Evolutionary conservation across 2,329 filamentous ascomycete species (phyloP).

Genomic region (Phialocephala subalpina): DNA sequence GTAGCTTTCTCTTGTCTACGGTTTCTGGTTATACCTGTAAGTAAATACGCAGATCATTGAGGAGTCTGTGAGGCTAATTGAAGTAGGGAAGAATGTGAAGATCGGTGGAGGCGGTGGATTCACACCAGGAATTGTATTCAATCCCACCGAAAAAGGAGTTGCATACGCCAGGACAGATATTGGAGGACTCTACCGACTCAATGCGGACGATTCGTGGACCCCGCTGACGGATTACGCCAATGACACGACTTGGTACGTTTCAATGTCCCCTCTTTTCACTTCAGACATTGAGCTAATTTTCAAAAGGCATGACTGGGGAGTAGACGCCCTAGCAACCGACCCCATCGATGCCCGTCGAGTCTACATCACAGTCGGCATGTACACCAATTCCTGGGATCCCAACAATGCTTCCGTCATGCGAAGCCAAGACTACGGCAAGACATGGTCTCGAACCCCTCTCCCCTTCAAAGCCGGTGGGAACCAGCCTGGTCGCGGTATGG

Average conservation of each 20-base stretch:
- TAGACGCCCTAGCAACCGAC: slow-evolving; percentile 64
- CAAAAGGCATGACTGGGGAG: slow-evolving; percentile 61
- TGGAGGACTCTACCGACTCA: slow-evolving; percentile 63
- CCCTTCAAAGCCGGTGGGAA: slow-evolving; percentile 69
- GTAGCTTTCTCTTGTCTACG: slow-evolving; percentile 13
- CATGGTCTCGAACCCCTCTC: slow-evolving; percentile 57
- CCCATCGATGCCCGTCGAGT: slow-evolving; percentile 59
- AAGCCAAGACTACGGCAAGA: slow-evolving; percentile 60
- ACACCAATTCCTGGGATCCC: slow-evolving; percentile 66
- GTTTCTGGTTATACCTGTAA: slow-evolving; percentile 21
- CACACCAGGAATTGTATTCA: slow-evolving; percentile 64
- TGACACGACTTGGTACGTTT: slow-evolving; percentile 30
- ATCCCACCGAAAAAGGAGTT: slow-evolving; percentile 57
- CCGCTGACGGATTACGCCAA: slow-evolving; percentile 54
- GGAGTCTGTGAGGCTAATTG: not conserved
- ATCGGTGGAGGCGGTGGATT: slow-evolving; percentile 60
- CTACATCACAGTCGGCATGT: slow-evolving; percentile 63
- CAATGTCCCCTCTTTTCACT: not conserved
- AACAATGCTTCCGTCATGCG: slow-evolving; percentile 61
- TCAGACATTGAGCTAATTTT: slow-evolving; percentile 1
- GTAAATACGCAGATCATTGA: not conserved
- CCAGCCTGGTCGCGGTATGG: slow-evolving; percentile 67
- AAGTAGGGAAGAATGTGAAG: slow-evolving; percentile 15
- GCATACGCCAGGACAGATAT: slow-evolving; percentile 66
- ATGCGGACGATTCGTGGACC: slow-evolving; percentile 63